Percentiles rank a stretch among this genome's conserved stretches.
Conservation (phyloP, 1,139 yeast genomes). For the Pichia norvegensis region DNA sequence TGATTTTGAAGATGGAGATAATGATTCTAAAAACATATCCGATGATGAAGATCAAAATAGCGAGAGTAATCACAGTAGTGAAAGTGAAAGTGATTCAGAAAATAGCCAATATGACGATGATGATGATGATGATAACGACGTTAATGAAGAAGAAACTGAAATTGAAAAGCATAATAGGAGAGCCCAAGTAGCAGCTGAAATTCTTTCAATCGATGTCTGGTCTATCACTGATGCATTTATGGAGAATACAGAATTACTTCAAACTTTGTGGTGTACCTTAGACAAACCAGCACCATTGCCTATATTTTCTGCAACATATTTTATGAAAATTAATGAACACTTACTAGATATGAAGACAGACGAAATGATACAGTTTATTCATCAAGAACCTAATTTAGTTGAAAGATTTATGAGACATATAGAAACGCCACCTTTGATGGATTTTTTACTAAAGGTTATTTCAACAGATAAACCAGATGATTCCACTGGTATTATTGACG, state of each 20-base stretch:
- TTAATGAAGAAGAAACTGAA: constrained; percentile 31
- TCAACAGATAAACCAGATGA: constrained; percentile 75
- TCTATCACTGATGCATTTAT: constrained; percentile 85
- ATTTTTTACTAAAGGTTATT: constrained; percentile 65
- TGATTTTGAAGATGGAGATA: background rate
- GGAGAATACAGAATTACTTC: constrained; percentile 60
- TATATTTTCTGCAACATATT: constrained; percentile 73
- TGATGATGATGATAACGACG: constrained; percentile 20
- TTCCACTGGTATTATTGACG: constrained; percentile 70
- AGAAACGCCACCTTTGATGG: constrained; percentile 83
- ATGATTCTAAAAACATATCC: background rate
- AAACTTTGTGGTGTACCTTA: constrained; percentile 70
- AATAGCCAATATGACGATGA: constrained; percentile 26
- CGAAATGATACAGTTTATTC: constrained; percentile 66
- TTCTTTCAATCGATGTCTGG: constrained; percentile 90
- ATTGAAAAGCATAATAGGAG: constrained; percentile 57
- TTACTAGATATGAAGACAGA: constrained; percentile 84
- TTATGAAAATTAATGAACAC: constrained; percentile 92
- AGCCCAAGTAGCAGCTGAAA: constrained; percentile 86
- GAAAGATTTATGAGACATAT: constrained; percentile 68
- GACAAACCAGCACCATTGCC: constrained; percentile 60
- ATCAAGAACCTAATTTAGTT: constrained; percentile 56
- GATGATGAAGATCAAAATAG: constrained; percentile 5
- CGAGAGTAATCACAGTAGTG: constrained; percentile 17
- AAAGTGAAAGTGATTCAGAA: constrained; percentile 23